These are phyloP conservation scores for Graphiopsis chlorocephala DNA, from an alignment of 2,329 filamentous ascomycete genomes.

Conservation along the genomic window DNA sequence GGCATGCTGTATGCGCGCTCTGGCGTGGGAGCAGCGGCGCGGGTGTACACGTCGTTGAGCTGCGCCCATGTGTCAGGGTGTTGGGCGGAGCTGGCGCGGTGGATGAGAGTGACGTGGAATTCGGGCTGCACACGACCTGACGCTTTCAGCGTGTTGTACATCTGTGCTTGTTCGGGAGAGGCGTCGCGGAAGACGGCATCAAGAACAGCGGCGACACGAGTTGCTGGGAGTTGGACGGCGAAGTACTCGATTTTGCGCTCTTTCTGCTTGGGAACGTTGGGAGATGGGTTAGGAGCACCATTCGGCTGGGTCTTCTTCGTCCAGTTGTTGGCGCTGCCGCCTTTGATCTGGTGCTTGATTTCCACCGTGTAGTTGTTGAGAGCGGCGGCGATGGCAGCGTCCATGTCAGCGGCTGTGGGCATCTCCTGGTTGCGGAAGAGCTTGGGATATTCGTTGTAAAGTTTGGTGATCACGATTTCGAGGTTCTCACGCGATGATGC, in stretches of 20 bases:
- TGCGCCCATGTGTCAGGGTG: slow-evolving; percentile 71
- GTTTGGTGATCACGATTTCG: slow-evolving; percentile 68
- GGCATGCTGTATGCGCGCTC: slow-evolving; percentile 38
- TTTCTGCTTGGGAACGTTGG: slow-evolving; percentile 42
- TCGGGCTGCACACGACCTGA: slow-evolving; percentile 72
- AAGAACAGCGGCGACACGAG: slow-evolving; percentile 57
- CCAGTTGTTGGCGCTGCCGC: slow-evolving; percentile 41
- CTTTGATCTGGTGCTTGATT: slow-evolving; percentile 70
- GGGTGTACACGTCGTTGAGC: slow-evolving; percentile 61
- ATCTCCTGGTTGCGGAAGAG: slow-evolving; percentile 62
- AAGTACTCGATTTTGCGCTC: slow-evolving; percentile 63
- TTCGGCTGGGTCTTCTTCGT: slow-evolving; percentile 33
- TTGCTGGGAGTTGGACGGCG: slow-evolving; percentile 53
- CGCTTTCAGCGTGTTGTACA: slow-evolving; percentile 74
- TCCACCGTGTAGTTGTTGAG: slow-evolving; percentile 74
- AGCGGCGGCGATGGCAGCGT: slow-evolving; percentile 73
- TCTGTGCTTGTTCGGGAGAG: slow-evolving; percentile 54
- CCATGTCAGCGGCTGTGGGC: slow-evolving; percentile 71
- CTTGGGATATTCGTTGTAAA: slow-evolving; percentile 75
- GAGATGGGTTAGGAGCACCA: slow-evolving; percentile 23
- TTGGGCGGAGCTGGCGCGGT: slow-evolving; percentile 63
- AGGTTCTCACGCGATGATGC: slow-evolving; percentile 80
- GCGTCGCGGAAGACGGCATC: slow-evolving; percentile 65
- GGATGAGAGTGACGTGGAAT: slow-evolving; percentile 94
- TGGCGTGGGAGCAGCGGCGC: slow-evolving; percentile 32